Conservation (phyloP, 352 stramenopile species). For the Pilasporangium apinafurcum region DNA sequence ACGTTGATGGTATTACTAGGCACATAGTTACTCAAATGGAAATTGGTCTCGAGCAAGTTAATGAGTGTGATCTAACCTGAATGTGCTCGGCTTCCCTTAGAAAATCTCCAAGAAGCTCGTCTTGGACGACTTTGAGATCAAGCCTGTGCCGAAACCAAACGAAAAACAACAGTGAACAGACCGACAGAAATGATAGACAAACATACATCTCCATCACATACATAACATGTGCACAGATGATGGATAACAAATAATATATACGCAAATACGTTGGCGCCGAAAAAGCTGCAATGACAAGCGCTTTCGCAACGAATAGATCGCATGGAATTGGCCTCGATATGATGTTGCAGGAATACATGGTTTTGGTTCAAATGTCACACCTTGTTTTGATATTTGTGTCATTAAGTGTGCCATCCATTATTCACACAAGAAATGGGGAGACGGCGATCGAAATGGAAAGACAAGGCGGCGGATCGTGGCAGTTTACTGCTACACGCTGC, state of each 20-base stretch:
- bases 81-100: conserved; percentile 15
- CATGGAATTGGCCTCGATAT: too few relatives aligned
- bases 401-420: too few relatives aligned
- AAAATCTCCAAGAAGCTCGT: conserved; percentile 83
- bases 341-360: not conserved
- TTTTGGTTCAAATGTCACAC: not conserved
- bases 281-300: too few relatives aligned
- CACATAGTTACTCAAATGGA: not conserved
- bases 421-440: too few relatives aligned
- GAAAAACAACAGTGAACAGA: conserved; percentile 7
- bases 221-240: too few relatives aligned
- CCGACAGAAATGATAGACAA: not conserved
- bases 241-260: too few relatives aligned
- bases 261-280: too few relatives aligned
- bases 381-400: not conserved
- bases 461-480: conserved; percentile 21
- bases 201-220: too few relatives aligned
- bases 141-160: conserved; percentile 64
- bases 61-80: not conserved
- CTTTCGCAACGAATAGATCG: too few relatives aligned
- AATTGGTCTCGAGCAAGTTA: not conserved
- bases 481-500: conserved; percentile 39
- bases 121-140: conserved; percentile 81
- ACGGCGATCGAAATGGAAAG: conserved; percentile 68
- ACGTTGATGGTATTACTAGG: not conserved